phyloP scores from a whole-genome alignment of 2,329 filamentous ascomycete species.

The Cryoendolithus antarcticus region DNA sequence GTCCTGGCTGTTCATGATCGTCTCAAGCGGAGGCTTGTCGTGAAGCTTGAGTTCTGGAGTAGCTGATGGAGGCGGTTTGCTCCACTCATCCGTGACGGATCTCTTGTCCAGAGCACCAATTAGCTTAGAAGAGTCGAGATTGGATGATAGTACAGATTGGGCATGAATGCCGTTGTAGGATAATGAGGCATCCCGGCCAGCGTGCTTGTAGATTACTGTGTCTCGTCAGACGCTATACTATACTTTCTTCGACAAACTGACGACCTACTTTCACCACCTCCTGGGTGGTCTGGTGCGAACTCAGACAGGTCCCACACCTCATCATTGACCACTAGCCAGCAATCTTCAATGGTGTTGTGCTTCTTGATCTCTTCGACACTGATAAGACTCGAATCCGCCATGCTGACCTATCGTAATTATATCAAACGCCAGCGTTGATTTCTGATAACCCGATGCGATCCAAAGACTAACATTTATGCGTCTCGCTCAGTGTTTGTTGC shows the following conservation, averaged over 20 bases:
- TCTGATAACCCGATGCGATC: no score
- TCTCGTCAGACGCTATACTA: constrained; percentile 6
- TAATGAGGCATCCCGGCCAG: constrained; percentile 42
- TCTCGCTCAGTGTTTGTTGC: no score
- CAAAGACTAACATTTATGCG: no score
- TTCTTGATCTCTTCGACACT: constrained; percentile 16
- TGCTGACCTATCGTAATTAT: background rate
- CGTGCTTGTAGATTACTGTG: constrained; percentile 37
- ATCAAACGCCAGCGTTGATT: no score
- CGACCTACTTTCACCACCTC: constrained; percentile 38
- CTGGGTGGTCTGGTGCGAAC: constrained; percentile 52
- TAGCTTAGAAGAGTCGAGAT: constrained; percentile 31
- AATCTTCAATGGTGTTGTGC: constrained; percentile 21
- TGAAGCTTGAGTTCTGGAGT: constrained; percentile 19
- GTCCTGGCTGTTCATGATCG: constrained; percentile 36
- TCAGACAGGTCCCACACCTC: constrained; percentile 56
- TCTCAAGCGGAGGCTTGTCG: constrained; percentile 33
- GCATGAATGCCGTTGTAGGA: constrained; percentile 42
- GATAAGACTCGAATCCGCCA: constrained; percentile 1
- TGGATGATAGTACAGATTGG: constrained; percentile 28
- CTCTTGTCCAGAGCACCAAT: constrained; percentile 22
- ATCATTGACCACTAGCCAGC: constrained; percentile 57
- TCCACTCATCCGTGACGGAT: constrained; percentile 17
- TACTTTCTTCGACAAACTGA: background rate
- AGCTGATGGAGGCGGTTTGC: constrained; percentile 18